Evolutionary conservation across 1,284 basidiomycete species (phyloP), one percentile per base, ranked within the genome.

Genomic region (Trichosporon coremiiforme): DNA sequence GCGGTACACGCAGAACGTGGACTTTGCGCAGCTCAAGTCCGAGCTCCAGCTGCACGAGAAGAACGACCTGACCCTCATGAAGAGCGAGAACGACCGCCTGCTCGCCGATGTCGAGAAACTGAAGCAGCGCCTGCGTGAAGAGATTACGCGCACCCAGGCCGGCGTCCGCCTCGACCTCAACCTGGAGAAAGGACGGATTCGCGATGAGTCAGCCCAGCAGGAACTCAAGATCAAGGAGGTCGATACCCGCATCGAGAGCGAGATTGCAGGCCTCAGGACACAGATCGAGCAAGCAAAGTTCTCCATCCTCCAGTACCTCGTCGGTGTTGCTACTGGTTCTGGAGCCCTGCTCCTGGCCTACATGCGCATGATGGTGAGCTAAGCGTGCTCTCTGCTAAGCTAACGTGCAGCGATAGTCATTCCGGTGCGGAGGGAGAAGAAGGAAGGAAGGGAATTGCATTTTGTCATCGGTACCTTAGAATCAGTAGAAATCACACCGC

Each of bases 191-290:
- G 95, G 87, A 73, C 87, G 96, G 53, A 94, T 98, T 86, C 86
- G 97, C 60, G 95, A 99, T 79, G 95, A 99, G 85, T 91, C 90
- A 71, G 91, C 90, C 70, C 90, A 91, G 62, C 94, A 98, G 78
- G 95, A 97, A 78, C 86, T 97, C 73, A 98, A 98, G 88, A 94
- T 99, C 82, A 95, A 95, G 83, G 97, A 99, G 83, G 95, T 98
- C 13, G 96, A 99, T 78, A 98, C 96, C 1, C 86, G 94, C 76
- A 98, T 99, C 77, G 96, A 99, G 84, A 92, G 93, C 79, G 96
- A 98, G 85, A 98, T 98, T 79, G 94, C 95, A 2, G 89, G 90
- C 6, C 82, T 98, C 66, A 86, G 94, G 65, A 97, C 96, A 1
- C 88, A 91, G 64, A 97, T 98, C 67, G 94, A 98, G 81, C 91